Evolutionary conservation across 768 basidiomycete species (phyloP).

Genomic region (Tylopilus rubrobrunneus): DNA sequence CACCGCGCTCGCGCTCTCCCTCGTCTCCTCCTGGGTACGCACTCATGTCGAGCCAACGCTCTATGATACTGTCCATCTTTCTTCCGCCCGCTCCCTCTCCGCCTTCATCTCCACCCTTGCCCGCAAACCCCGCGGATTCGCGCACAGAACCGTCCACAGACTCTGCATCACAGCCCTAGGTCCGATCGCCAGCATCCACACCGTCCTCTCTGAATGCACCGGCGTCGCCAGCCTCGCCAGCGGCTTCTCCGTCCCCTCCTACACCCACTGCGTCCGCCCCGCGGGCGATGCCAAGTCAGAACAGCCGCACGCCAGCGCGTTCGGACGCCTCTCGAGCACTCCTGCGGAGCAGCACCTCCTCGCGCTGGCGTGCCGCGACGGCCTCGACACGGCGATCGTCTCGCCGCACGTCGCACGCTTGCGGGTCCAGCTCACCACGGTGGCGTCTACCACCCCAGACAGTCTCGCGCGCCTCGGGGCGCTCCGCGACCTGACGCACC

Average conservation of each 20-base stretch:
- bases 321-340: neutral
- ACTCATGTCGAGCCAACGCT: neutral
- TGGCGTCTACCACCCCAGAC: slow-evolving; percentile 1
- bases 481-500: slow-evolving; percentile 14
- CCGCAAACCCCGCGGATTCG: neutral
- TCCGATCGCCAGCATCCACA: neutral
- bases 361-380: slow-evolving; percentile 30
- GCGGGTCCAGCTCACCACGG: slow-evolving; percentile 29
- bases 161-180: slow-evolving; percentile 2
- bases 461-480: slow-evolving; percentile 8
- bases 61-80: slow-evolving; percentile 2
- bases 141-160: neutral
- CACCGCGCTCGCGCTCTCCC: neutral
- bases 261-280: slow-evolving; percentile 9
- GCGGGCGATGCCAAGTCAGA: too few relatives aligned
- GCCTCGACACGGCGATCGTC: slow-evolving; percentile 31
- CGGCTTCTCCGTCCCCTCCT: slow-evolving; percentile 32
- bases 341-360: slow-evolving; percentile 34
- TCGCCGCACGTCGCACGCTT: slow-evolving; percentile 31
- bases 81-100: neutral
- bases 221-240: slow-evolving; percentile 5
- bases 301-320: neutral
- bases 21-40: slow-evolving; percentile 1
- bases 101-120: neutral
- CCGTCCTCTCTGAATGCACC: neutral